Evolutionary conservation across 306 rosid species (phyloP), one percentile per base, ranked within the genome.

Genomic region (Spatholobus suberectus): DNA sequence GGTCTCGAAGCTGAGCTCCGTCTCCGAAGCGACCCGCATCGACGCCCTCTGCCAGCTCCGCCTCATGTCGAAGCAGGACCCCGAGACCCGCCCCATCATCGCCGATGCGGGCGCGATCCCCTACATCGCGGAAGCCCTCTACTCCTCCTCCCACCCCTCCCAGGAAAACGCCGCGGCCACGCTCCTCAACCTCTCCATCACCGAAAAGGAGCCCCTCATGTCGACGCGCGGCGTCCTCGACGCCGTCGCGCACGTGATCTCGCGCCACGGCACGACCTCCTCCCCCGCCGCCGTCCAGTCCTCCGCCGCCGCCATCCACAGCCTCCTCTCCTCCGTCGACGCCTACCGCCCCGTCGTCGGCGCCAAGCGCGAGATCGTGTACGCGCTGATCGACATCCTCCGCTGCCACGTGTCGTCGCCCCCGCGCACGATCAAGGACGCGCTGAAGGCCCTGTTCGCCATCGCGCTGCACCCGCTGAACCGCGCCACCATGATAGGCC

Each of bases 91-190:
- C n/a, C 82, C 97, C 21, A 8, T 96, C 0, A 90, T 96, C 3
- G 90, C 94, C n/a, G 93, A 90, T 9, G 83, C 92, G 4, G 97
- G 92, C 1, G 96, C 98, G 0, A 86, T 96, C 14, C 97, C 99
- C 0, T 96, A 79, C 69, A 75, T 96, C 1, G 85, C 94, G 0
- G 98, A 96, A 46, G 81, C 92, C 17, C 97, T 96, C 20, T 91
- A 84, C n/a, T 87, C 97, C 1, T 69, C 92, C 8, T 89, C 98
- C 0, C 90, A 85, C 82, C 43, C 70, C 35, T 69, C 90, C 0
- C 99, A 96, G 51, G 97, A 93, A 5, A 89, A 94, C 92, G 99
- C 99, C 41, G 91, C 99, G 2, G 97, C 98, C 9, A 88, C 98
- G 0, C 92, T 96, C 10, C 90, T 96, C 37, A 96, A 96, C 85